A percentile compares a stretch with the other conserved stretches of the same genome.
Evolutionary conservation across 108 stramenopile species (phyloP).

Genomic region (Cyclostephanos tholiformis): DNA sequence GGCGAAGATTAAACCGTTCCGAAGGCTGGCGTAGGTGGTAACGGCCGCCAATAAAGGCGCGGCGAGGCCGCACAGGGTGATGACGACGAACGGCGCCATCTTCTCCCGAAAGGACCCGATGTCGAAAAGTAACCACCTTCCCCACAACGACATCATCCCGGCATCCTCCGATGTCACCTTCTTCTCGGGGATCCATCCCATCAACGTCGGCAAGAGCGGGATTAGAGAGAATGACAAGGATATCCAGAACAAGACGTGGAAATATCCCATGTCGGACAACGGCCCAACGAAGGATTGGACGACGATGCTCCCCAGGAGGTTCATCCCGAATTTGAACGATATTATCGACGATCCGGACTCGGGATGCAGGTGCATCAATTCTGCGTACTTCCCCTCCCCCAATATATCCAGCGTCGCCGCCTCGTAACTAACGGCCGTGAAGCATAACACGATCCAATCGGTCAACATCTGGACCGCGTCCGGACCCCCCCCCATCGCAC

Average conservation of each 20-base stretch:
- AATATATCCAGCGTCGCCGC: slow-evolving; percentile 51
- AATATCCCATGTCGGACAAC: slow-evolving; percentile 43
- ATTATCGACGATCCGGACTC: slow-evolving; percentile 41
- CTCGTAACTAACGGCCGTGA: slow-evolving; percentile 47
- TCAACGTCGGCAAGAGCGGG: slow-evolving; percentile 46
- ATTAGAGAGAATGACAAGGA: slow-evolving; percentile 31
- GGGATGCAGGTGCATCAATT: slow-evolving; percentile 42
- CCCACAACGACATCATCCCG: slow-evolving; percentile 41
- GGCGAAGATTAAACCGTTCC: slow-evolving; percentile 31
- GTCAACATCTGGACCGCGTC: slow-evolving; percentile 35
- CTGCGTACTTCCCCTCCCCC: slow-evolving; percentile 50
- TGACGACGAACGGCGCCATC: slow-evolving; percentile 42
- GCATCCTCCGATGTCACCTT: slow-evolving; percentile 30
- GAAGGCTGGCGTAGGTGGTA: slow-evolving; percentile 41
- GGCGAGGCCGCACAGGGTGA: slow-evolving; percentile 47
- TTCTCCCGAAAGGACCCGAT: slow-evolving; percentile 42
- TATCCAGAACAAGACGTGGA: slow-evolving; percentile 49
- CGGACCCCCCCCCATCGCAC: slow-evolving; percentile 21
- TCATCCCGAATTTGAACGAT: slow-evolving; percentile 49
- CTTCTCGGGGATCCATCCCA: slow-evolving; percentile 53
- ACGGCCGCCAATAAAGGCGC: slow-evolving; percentile 46
- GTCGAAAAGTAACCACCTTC: slow-evolving; percentile 41
- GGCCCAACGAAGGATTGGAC: slow-evolving; percentile 46
- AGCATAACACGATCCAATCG: slow-evolving; percentile 40
- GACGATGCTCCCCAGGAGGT: slow-evolving; percentile 39